These are phyloP conservation scores for Mucor ambiguus DNA, from an alignment of 371 early-diverging fungal species.

Conservation along the genomic window DNA sequence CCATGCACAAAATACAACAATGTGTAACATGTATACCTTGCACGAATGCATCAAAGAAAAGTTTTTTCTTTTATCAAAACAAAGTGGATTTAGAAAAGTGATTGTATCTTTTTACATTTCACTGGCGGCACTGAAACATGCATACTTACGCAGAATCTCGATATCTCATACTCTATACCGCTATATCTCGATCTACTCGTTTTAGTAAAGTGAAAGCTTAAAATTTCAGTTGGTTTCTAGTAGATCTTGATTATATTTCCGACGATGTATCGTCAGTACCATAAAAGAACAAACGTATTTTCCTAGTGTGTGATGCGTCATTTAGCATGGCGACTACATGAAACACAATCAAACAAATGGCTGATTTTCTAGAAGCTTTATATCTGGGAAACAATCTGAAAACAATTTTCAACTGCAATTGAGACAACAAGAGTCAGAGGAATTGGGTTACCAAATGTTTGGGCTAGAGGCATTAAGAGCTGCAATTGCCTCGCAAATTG, in stretches of 20 bases:
- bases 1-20: not conserved
- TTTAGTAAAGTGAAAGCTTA: not conserved
- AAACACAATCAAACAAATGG: not conserved
- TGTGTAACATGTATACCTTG: not conserved
- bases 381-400: not conserved
- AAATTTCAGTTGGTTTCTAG: not conserved
- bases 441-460: no score
- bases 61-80: not conserved
- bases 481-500: no score
- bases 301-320: not conserved
- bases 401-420: not conserved
- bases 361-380: not conserved
- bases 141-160: not conserved
- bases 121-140: not conserved
- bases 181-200: not conserved
- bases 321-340: not conserved
- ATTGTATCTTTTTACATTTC: not conserved
- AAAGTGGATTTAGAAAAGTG: not conserved
- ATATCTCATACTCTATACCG: not conserved
- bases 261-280: not conserved
- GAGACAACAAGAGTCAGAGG: no score
- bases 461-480: no score
- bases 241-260: not conserved
- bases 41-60: not conserved
- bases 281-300: not conserved